A percentile compares a stretch with the other conserved stretches of the same genome.
Conservation (phyloP, 2,329 filamentous ascomycete genomes). For the Byssoonygena ceratinophila region DNA sequence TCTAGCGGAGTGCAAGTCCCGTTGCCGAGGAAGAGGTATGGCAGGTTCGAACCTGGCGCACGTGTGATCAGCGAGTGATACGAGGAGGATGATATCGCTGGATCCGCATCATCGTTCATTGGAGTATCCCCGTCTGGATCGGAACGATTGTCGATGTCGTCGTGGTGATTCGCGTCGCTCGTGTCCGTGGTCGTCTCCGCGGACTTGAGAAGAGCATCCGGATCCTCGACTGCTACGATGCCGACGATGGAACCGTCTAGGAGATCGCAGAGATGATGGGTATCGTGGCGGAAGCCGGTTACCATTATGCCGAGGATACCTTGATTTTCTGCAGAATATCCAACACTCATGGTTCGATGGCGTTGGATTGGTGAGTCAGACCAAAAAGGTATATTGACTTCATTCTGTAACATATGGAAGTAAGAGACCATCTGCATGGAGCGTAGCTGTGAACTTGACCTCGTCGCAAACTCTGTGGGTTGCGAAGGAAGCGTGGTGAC, state of each 20-base stretch:
- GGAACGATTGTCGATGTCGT: constrained; percentile 1
- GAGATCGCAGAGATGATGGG: constrained; percentile 40
- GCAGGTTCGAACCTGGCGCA: constrained; percentile 38
- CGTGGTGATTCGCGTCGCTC: background rate
- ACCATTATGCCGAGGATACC: constrained; percentile 44
- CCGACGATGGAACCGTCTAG: constrained; percentile 47
- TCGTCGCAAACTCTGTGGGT: constrained; percentile 34
- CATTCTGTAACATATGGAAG: constrained; percentile 40
- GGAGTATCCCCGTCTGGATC: constrained; percentile 10
- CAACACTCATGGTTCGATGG: constrained; percentile 40
- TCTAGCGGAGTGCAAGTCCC: constrained; percentile 37
- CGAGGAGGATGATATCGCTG: constrained; percentile 15
- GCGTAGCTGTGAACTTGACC: constrained; percentile 43
- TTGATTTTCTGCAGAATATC: constrained; percentile 37
- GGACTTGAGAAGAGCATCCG: constrained; percentile 22
- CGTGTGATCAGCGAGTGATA: constrained; percentile 27
- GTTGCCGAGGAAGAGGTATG: constrained; percentile 40
- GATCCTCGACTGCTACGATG: constrained; percentile 41
- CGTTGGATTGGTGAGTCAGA: constrained; percentile 37
- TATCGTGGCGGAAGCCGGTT: constrained; percentile 41
- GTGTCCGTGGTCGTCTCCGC: background rate
- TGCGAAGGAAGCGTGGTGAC: constrained; percentile 41
- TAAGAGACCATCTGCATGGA: constrained; percentile 53
- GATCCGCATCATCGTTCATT: constrained; percentile 13
- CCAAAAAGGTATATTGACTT: constrained; percentile 33